Evolutionary conservation across 345 rosid genomes (phyloP).

Genomic region (Eutrema japonicum): DNA sequence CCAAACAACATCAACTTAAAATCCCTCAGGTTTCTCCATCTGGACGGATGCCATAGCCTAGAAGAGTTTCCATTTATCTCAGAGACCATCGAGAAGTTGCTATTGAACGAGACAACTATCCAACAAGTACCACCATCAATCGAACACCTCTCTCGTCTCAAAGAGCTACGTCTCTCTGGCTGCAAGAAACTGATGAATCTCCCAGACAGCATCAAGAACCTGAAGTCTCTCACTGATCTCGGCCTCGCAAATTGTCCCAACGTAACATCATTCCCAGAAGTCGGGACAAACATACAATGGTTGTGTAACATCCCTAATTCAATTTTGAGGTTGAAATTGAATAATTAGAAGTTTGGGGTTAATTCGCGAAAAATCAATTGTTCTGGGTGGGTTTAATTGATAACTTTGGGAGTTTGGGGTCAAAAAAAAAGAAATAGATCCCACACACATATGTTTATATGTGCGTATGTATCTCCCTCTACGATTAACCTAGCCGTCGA

Average conservation of each 20-base stretch:
- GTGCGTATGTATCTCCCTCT: no score
- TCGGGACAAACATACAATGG: conserved; percentile 37
- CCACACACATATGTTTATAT: no score
- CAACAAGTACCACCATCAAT: conserved; percentile 33
- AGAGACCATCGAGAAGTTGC: conserved; percentile 19
- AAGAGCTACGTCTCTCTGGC: conserved; percentile 26
- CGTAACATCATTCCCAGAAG: conserved; percentile 30
- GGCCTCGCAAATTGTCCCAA: conserved; percentile 36
- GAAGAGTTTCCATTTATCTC: conserved; percentile 42
- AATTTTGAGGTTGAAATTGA: no score
- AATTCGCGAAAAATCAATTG: no score
- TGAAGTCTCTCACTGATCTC: conserved; percentile 21
- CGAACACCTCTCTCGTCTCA: conserved; percentile 35
- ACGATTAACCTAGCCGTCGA: no score
- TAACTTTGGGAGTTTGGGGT: no score
- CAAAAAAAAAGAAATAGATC: no score
- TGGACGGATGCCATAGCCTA: conserved; percentile 39
- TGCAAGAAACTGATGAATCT: conserved; percentile 41
- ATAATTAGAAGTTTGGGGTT: no score
- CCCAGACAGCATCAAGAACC: conserved; percentile 35
- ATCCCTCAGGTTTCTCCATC: conserved; percentile 33
- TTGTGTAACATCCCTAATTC: no score
- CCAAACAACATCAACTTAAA: conserved; percentile 43
- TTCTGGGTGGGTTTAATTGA: no score
- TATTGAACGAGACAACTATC: conserved; percentile 25